Base-by-base conservation (phyloP, 192 early-diverging fungal genomes). In the Umbelopsis sp. region DNA sequence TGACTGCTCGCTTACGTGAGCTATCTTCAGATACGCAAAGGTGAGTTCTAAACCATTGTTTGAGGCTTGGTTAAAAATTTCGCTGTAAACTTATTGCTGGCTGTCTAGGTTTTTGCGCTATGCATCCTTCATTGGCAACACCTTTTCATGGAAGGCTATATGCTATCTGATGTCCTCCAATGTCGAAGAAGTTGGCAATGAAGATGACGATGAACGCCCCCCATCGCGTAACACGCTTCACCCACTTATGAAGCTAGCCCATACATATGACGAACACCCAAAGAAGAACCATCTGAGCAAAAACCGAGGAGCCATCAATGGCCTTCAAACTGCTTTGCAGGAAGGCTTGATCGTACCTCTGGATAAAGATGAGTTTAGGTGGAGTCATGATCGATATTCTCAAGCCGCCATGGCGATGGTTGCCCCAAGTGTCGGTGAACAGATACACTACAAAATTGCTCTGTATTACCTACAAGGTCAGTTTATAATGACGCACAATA, bases 61-160 rank as follows among this genome's bases (percentile, higher is more conserved):
- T 12, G 30, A 58, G 9, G 15, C 0, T 2, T 61, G 2, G 4
- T 6, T 35, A 16, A 61, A 3, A 15, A 23, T 9, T 30, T 3
- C 3, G 27, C 27, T 30, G 27, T 30, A 30, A 3, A 30, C 27
- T 30, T 30, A 23, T 53, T 22, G 51, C 51, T 23, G n/a, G 9
- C 21, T 23, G 1, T 53, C 51, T 25, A 61, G 55, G 9, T 46
- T 77, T 46, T 55, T 77, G 25, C 72, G 72, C 12, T 77, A 71
- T 71, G 76, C 76, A 20, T 72, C 76, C 0, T 77, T 77, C 64
- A 70, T 77, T 2, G 76, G 76, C 11, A 70, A 77, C 37, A 67
- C 64, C 2, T 77, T 77, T 33, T 77, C 76, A 11, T 77, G 76
- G 76, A 66, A 72, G 30, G 66, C 71, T 21, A 71, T 77, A 15